A percentile compares a stretch with the other conserved stretches of the same genome.
Evolutionary conservation across 1,284 basidiomycete species (phyloP).

Genomic region (Ustilago sp.): DNA sequence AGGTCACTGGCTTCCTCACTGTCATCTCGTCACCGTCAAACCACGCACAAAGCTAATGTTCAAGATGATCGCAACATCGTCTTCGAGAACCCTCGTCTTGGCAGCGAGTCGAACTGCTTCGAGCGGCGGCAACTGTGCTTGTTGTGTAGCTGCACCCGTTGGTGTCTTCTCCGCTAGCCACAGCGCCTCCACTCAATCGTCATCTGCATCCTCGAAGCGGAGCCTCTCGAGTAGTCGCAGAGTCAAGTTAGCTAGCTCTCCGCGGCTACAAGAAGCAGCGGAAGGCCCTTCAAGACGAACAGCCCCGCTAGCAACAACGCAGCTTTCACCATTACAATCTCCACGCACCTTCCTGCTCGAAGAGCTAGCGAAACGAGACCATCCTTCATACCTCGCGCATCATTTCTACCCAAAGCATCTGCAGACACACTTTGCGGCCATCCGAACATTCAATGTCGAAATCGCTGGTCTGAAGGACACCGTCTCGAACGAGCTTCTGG

Average conservation of each 20-base stretch:
- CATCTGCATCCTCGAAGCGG: neutral
- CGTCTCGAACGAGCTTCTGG: constrained; percentile 66
- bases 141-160: neutral
- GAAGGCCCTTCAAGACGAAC: constrained; percentile 5
- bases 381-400: constrained; percentile 62
- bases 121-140: neutral
- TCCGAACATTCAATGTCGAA: constrained; percentile 66
- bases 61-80: constrained; percentile 18
- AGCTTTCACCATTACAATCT: constrained; percentile 44
- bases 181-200: neutral
- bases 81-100: neutral
- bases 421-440: constrained; percentile 63
- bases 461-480: constrained; percentile 61
- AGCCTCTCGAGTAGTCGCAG: neutral
- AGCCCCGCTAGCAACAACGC: constrained; percentile 36
- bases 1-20: neutral
- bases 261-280: neutral
- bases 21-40: too few relatives aligned
- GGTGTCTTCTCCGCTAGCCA: neutral
- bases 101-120: constrained; percentile 3
- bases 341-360: constrained; percentile 34
- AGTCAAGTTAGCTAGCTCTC: neutral
- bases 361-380: constrained; percentile 52
- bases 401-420: constrained; percentile 61
- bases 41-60: neutral